Base-by-base conservation (phyloP, 768 basidiomycete species). In the Phanerochaete carnosa region DNA sequence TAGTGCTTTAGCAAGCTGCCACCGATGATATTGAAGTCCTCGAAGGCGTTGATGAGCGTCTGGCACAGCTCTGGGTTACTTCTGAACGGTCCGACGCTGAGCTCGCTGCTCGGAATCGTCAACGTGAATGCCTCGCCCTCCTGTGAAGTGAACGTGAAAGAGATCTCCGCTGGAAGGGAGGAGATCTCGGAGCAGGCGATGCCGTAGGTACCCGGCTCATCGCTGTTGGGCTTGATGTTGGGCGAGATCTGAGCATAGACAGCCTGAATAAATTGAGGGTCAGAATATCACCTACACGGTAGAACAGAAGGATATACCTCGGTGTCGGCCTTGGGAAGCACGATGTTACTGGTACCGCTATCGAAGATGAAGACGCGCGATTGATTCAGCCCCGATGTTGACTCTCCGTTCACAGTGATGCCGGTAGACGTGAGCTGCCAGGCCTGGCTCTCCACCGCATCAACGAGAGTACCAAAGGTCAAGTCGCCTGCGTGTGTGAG, bases 201-300 rank as follows among this genome's bases (percentile, higher is more conserved):
- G 46, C 83, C 84, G 70, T 81, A 85, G 3, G 83, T 80, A 22
- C 83, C 83, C 39, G 81, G 76, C 64, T 82, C 80, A n/a, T 73
- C 76, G 8, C 73, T 61, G 66, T 80, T 80, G 15, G 83, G 78
- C 62, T 80, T 70, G 69, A 86, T 84, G 63, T 81, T 71, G 32
- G 82, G 77, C n/a, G 83, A 85, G 57, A 86, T 84, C 62, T 82
- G 74, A 28, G 83, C 77, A 65, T 85, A 82, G 57, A 85, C 81
- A 9, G 81, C 82, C 80, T 84, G 55, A 2, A 15, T 19, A 57
- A 25, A 12, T 19, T 2, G 2, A 0, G n/a, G n/a, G n/a, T n/a
- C 33, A 39, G 28, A 51, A 46, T 13, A 29, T 23, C 19, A 0
- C 33, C 19, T 13, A 45, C n/a, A 2, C 32, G 43, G 45, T 22